Conservation (phyloP, 371 early-diverging fungal species). For the Syncephalastrum monosporum region DNA sequence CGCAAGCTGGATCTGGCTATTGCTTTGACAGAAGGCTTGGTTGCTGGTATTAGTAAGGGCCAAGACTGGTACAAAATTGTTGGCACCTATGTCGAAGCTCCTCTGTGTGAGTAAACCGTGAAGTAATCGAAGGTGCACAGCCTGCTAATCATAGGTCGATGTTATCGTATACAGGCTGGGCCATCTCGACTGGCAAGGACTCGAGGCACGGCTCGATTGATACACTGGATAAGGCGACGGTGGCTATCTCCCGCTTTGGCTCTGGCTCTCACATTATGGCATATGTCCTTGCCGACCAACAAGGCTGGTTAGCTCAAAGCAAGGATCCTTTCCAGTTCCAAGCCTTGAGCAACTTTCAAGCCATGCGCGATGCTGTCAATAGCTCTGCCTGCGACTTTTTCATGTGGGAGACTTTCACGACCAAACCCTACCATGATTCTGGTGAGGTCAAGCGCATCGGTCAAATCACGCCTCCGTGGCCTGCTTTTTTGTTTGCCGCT, state of each 20-base stretch:
- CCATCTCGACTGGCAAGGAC: slow-evolving; percentile 57
- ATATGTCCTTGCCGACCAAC: slow-evolving; percentile 69
- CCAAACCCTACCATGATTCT: slow-evolving; percentile 78
- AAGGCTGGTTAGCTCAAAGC: slow-evolving; percentile 58
- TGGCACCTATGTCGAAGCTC: slow-evolving; percentile 75
- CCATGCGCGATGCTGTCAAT: slow-evolving; percentile 73
- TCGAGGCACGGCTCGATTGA: slow-evolving; percentile 54
- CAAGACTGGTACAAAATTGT: slow-evolving; percentile 65
- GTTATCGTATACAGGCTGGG: slow-evolving; percentile 57
- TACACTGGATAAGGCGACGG: slow-evolving; percentile 57
- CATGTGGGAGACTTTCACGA: slow-evolving; percentile 87
- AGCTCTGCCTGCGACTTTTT: slow-evolving; percentile 69
- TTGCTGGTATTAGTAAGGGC: slow-evolving; percentile 69
- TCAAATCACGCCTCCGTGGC: slow-evolving; percentile 86
- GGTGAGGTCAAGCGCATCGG: slow-evolving; percentile 72
- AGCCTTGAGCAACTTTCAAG: slow-evolving; percentile 68
- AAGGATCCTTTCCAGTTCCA: slow-evolving; percentile 55
- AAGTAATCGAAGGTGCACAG: not conserved
- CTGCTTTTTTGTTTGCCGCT: slow-evolving; percentile 82
- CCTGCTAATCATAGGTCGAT: not conserved
- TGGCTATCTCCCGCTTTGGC: slow-evolving; percentile 77
- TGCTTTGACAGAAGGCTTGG: slow-evolving; percentile 84
- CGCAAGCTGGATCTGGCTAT: slow-evolving; percentile 76
- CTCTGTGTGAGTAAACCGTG: slow-evolving; percentile 58
- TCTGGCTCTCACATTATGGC: slow-evolving; percentile 88